These are phyloP conservation scores for Poa annua DNA, from an alignment of 176 grass and related monocot species.

Conservation along the genomic window DNA sequence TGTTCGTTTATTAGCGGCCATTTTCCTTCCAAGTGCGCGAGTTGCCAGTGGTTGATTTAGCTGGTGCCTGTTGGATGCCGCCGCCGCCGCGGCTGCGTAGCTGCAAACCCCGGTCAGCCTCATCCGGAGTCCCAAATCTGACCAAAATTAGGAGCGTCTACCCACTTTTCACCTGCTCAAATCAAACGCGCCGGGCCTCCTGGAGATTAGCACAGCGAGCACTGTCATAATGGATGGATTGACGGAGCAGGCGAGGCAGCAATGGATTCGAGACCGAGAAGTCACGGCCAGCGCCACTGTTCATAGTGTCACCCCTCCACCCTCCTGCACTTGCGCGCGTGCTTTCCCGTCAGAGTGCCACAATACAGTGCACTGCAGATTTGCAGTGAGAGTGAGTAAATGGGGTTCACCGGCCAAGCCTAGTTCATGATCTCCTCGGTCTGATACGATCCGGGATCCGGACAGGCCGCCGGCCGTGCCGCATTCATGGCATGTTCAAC, in stretches of 20 bases:
- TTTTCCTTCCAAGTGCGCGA: not conserved
- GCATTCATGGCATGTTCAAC: conserved; percentile 27
- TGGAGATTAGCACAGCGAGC: not conserved
- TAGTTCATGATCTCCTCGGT: not conserved
- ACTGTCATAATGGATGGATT: not conserved
- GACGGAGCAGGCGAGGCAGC: not conserved
- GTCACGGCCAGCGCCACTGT: conserved; percentile 12
- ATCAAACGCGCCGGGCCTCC: not conserved
- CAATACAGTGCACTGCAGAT: no score
- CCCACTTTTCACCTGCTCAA: conserved; percentile 6
- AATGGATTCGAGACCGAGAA: not conserved
- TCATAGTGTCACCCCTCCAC: not conserved
- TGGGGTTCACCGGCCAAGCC: conserved; percentile 28
- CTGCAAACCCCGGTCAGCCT: not conserved
- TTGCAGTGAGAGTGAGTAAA: conserved; percentile 22
- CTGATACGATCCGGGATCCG: conserved; percentile 11
- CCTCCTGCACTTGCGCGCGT: not conserved
- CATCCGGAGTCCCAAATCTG: conserved; percentile 3
- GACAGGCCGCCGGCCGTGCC: not conserved
- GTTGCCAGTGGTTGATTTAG: not conserved
- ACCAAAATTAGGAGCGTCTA: conserved; percentile 18
- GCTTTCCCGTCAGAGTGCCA: not conserved
- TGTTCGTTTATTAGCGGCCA: not conserved
- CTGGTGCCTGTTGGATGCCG: no score
- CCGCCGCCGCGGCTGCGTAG: no score